A percentile compares a stretch with the other conserved stretches of the same genome.
Conservation (phyloP, 192 early-diverging fungal species). For the Linnemannia exigua region DNA sequence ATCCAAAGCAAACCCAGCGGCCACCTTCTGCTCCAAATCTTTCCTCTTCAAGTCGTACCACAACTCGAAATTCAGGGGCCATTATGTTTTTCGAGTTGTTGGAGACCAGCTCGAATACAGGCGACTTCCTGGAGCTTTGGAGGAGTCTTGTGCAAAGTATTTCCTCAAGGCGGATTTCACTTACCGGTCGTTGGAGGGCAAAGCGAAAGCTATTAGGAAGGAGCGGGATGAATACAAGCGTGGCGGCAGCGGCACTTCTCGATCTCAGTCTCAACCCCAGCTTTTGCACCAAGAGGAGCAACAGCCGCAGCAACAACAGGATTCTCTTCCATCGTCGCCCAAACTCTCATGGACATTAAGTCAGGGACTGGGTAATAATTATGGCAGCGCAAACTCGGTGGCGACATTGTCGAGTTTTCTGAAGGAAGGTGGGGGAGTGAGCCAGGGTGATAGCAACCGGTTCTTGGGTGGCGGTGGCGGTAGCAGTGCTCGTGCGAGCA, state of each 20-base stretch:
- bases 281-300: background rate
- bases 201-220: constrained; percentile 20
- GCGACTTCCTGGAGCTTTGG: constrained; percentile 13
- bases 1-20: background rate
- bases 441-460: background rate
- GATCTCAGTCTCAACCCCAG: constrained; percentile 8
- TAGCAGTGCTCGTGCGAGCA: background rate
- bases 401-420: constrained; percentile 5
- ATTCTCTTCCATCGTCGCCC: background rate
- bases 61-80: constrained; percentile 27
- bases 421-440: background rate
- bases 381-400: background rate
- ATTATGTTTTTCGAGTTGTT: constrained; percentile 44
- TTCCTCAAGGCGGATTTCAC: constrained; percentile 34
- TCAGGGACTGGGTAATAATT: background rate
- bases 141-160: constrained; percentile 34
- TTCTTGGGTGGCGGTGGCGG: background rate
- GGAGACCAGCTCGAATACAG: constrained; percentile 40
- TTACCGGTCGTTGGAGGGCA: constrained; percentile 32
- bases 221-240: constrained; percentile 6
- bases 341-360: background rate
- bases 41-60: constrained; percentile 41
- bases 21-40: constrained; percentile 13
- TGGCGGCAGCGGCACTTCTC: background rate
- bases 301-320: background rate